Conservation (phyloP, 257 asterid species). For the Nicotiana tabacum region DNA sequence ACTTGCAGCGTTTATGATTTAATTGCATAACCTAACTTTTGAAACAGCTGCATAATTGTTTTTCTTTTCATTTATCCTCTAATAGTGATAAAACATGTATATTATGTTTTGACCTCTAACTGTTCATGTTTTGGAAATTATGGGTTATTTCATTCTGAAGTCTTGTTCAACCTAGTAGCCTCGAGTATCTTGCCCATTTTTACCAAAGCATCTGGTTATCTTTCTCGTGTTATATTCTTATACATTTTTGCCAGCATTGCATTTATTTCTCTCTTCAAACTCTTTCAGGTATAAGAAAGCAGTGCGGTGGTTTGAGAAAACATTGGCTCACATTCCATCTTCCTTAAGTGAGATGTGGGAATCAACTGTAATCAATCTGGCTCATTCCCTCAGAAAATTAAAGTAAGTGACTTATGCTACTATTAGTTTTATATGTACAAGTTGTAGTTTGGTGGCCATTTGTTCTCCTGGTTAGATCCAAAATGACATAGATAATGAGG, state of each 20-base stretch:
- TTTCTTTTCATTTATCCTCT: conserved; percentile 2
- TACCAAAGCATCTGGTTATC: not conserved
- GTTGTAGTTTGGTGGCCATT: not conserved
- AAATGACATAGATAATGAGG: not conserved
- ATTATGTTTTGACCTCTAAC: not conserved
- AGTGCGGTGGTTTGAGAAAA: conserved; percentile 88
- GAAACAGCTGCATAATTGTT: not conserved
- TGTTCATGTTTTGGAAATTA: not conserved
- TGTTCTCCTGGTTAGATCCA: not conserved
- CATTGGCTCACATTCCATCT: conserved; percentile 78
- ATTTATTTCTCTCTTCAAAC: conserved; percentile 9
- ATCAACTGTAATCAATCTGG: conserved; percentile 92
- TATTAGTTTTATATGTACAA: not conserved
- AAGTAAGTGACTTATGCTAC: conserved; percentile 37
- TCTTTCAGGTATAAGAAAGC: conserved; percentile 73
- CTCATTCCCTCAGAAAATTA: conserved; percentile 87
- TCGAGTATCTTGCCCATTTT: not conserved
- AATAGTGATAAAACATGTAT: not conserved
- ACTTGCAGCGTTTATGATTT: not conserved
- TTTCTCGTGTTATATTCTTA: not conserved
- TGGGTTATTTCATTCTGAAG: not conserved
- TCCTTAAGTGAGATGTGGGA: conserved; percentile 93
- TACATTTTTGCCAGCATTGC: not conserved
- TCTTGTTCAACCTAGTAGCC: not conserved
- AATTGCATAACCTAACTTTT: not conserved